A percentile compares a stretch with the other conserved stretches of the same genome.
These are phyloP conservation scores for Aspergillus awamori DNA, from an alignment of 2,329 filamentous ascomycete species.

Conservation along the genomic window DNA sequence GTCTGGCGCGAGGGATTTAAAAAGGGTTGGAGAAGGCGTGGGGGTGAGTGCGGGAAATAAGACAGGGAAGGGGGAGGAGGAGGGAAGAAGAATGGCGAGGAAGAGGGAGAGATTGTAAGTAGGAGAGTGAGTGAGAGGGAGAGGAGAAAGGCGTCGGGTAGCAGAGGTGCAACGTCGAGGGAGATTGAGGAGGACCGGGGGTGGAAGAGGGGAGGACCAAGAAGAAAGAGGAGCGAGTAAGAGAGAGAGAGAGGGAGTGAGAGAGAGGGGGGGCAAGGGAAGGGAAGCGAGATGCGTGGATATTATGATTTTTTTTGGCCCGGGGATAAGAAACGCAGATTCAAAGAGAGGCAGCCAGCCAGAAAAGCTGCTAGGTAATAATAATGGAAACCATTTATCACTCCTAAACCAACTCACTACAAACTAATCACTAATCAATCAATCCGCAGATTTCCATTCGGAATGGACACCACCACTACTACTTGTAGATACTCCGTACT, in stretches of 20 bases:
- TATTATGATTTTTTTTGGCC: slow-evolving; percentile 24
- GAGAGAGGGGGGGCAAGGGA: slow-evolving; percentile 18
- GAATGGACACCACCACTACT: neutral
- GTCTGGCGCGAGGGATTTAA: slow-evolving; percentile 26
- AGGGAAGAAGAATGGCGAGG: slow-evolving; percentile 28
- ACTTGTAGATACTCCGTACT: neutral
- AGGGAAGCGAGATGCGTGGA: slow-evolving; percentile 21
- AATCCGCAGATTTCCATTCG: neutral
- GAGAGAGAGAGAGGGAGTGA: slow-evolving; percentile 9
- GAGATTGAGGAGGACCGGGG: slow-evolving; percentile 11
- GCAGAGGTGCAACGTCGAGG: slow-evolving; percentile 16
- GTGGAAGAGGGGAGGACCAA: slow-evolving; percentile 5
- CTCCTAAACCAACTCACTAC: slow-evolving; percentile 4
- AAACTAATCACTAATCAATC: neutral
- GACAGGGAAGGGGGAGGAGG: slow-evolving; percentile 29
- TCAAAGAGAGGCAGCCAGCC: neutral
- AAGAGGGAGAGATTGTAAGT: slow-evolving; percentile 23
- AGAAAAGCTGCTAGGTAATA: slow-evolving; percentile 1
- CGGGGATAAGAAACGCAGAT: slow-evolving; percentile 21
- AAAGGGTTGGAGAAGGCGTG: slow-evolving; percentile 25
- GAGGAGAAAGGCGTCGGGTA: slow-evolving; percentile 14
- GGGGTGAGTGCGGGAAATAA: slow-evolving; percentile 29
- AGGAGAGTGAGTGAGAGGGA: slow-evolving; percentile 20
- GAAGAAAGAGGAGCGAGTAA: slow-evolving; percentile 9
- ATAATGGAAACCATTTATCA: slow-evolving; percentile 18